A percentile compares a stretch with the other conserved stretches of the same genome.
These are phyloP conservation scores for Tylopilus microsporus DNA, from an alignment of 1,284 basidiomycete genomes.

Conservation along the genomic window DNA sequence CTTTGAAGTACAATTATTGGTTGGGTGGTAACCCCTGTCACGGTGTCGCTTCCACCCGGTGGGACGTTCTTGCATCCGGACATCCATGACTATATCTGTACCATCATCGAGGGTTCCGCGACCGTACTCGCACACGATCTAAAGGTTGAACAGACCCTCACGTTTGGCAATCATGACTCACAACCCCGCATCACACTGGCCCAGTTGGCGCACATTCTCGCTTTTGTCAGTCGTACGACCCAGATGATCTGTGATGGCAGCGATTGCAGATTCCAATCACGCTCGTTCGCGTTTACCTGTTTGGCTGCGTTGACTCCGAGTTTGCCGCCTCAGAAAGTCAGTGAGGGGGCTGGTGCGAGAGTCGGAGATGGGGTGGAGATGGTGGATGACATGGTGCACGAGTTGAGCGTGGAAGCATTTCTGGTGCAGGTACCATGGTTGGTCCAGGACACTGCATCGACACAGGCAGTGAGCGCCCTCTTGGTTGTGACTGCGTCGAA, in stretches of 20 bases:
- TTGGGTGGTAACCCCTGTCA: constrained; percentile 8
- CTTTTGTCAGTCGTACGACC: constrained; percentile 10
- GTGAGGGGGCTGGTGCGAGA: not conserved
- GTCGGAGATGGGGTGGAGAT: not conserved
- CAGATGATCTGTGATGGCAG: constrained; percentile 5
- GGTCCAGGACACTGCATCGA: not conserved
- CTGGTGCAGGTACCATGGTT: constrained; percentile 4
- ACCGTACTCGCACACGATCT: constrained; percentile 5
- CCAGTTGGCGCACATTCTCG: constrained; percentile 11
- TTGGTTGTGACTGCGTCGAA: fast-evolving
- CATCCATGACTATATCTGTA: constrained; percentile 12
- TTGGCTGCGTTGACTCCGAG: constrained; percentile 11
- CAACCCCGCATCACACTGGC: constrained; percentile 1
- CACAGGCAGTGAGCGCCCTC: constrained; percentile 1
- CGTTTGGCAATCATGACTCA: not conserved
- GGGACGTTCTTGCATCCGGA: constrained; percentile 9
- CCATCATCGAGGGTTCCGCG: not conserved
- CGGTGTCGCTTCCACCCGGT: not conserved
- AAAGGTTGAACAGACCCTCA: constrained; percentile 8
- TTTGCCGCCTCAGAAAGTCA: not conserved
- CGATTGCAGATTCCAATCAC: constrained; percentile 14
- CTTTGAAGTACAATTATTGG: too few species aligned
- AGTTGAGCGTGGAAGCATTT: constrained; percentile 9
- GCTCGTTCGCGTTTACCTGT: constrained; percentile 14
- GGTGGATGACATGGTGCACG: constrained; percentile 9